Conservation (phyloP, 371 early-diverging fungal species). For the Smittium culicis region DNA sequence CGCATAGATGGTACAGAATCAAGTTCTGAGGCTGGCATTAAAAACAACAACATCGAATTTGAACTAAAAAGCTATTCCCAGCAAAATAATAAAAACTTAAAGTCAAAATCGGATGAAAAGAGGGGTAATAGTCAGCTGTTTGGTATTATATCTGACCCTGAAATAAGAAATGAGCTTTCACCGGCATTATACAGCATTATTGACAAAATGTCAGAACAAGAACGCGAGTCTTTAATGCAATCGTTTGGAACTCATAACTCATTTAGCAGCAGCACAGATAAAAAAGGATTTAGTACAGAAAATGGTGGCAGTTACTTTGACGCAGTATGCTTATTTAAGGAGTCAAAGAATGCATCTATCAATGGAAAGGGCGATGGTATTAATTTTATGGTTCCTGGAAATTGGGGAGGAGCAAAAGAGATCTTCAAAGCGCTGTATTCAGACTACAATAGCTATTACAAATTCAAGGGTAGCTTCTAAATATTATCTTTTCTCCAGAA, state of each 20-base stretch:
- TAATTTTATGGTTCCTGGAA: conserved; percentile 13
- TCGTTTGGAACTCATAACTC: conserved; percentile 9
- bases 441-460: conserved; percentile 23
- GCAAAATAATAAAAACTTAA: neutral
- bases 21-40: neutral
- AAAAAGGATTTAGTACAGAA: neutral
- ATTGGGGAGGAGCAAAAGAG: conserved; percentile 24
- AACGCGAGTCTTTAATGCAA: conserved; percentile 18
- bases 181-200: conserved; percentile 27
- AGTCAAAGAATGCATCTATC: neutral
- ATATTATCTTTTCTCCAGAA: too few relatives aligned
- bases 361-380: neutral
- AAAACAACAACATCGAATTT: neutral
- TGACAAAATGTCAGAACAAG: conserved; percentile 18
- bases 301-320: neutral
- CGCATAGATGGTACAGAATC: neutral
- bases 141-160: conserved; percentile 19
- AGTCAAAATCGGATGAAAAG: neutral
- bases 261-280: neutral
- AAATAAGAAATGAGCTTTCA: conserved; percentile 21
- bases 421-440: conserved; percentile 28
- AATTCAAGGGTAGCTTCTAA: conserved; percentile 27
- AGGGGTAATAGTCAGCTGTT: neutral
- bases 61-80: neutral
- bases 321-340: neutral